Evolutionary conservation across 2,329 filamentous ascomycete species (phyloP).

Genomic region (Fusarium sp.): DNA sequence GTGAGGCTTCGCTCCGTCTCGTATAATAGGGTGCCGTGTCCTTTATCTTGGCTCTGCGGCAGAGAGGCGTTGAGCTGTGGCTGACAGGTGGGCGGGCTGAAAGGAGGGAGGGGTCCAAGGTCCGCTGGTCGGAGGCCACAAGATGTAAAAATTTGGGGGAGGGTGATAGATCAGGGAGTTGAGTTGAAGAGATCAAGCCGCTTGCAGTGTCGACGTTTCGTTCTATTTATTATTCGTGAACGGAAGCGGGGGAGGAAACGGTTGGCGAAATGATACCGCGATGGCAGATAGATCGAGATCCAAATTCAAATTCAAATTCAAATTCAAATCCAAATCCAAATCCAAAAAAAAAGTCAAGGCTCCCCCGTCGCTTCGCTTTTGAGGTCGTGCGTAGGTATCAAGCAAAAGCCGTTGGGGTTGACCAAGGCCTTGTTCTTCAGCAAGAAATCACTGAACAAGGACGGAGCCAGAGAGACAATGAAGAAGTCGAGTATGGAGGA

Average conservation of each 20-base stretch:
- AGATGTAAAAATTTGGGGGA: conserved; percentile 18
- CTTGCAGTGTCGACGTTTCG: not conserved
- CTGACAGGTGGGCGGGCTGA: conserved; percentile 22
- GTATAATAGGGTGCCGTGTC: conserved; percentile 28
- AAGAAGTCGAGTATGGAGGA: conserved; percentile 3
- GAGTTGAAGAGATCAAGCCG: not conserved
- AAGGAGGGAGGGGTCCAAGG: conserved; percentile 32
- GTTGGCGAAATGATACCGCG: conserved; percentile 22
- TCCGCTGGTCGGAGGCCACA: conserved; percentile 39
- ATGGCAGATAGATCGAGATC: conserved; percentile 30
- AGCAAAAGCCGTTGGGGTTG: conserved; percentile 13
- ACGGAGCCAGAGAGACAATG: conserved; percentile 5
- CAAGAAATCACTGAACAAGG: not conserved
- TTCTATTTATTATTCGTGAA: conserved; percentile 1
- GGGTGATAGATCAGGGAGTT: conserved; percentile 15
- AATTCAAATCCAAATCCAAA: not conserved
- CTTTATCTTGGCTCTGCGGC: conserved; percentile 11
- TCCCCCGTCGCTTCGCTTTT: conserved; percentile 14
- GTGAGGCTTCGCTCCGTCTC: conserved; percentile 19
- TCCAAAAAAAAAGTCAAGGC: not conserved
- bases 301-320: conserved; percentile 5
- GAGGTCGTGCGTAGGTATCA: conserved; percentile 9
- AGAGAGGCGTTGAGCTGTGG: conserved; percentile 28
- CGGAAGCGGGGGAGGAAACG: not conserved
- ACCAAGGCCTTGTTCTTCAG: conserved; percentile 12